These are phyloP conservation scores for Trypanosomatidae sp. DNA, from an alignment of 208 protist species.

Conservation along the genomic window DNA sequence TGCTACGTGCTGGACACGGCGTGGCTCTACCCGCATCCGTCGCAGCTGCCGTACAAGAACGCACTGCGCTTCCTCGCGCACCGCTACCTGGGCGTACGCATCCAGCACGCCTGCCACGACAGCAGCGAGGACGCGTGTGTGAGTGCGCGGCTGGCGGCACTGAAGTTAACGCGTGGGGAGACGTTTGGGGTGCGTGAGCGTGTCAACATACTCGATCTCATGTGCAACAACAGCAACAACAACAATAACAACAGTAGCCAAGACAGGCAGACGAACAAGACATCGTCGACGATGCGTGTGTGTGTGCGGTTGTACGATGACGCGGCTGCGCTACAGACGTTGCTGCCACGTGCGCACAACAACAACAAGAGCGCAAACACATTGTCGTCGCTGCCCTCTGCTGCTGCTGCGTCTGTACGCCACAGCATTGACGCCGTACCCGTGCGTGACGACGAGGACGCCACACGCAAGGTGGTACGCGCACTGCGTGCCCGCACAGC, in stretches of 20 bases:
- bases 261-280: neutral
- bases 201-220: slow-evolving; percentile 44
- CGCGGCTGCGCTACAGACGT: slow-evolving; percentile 10
- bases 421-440: slow-evolving; percentile 36
- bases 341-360: no score
- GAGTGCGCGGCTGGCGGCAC: slow-evolving; percentile 61
- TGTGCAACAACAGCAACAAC: slow-evolving; percentile 3
- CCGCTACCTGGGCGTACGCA: slow-evolving; percentile 59
- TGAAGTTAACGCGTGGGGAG: slow-evolving; percentile 73
- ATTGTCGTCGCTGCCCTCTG: no score
- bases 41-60: slow-evolving; percentile 71
- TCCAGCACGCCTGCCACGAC: slow-evolving; percentile 83
- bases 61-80: slow-evolving; percentile 66
- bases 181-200: slow-evolving; percentile 44
- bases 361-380: no score
- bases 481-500: slow-evolving; percentile 9
- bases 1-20: slow-evolving; percentile 82
- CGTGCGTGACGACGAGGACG: slow-evolving; percentile 60
- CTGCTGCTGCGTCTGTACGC: no score
- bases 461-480: slow-evolving; percentile 49
- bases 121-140: slow-evolving; percentile 70
- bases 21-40: slow-evolving; percentile 82
- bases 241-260: neutral
- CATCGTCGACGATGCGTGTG: neutral
- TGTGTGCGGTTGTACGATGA: slow-evolving; percentile 30